These are phyloP conservation scores for Jaminaea rosea DNA, from an alignment of 1,284 basidiomycete species.

Conservation along the genomic window DNA sequence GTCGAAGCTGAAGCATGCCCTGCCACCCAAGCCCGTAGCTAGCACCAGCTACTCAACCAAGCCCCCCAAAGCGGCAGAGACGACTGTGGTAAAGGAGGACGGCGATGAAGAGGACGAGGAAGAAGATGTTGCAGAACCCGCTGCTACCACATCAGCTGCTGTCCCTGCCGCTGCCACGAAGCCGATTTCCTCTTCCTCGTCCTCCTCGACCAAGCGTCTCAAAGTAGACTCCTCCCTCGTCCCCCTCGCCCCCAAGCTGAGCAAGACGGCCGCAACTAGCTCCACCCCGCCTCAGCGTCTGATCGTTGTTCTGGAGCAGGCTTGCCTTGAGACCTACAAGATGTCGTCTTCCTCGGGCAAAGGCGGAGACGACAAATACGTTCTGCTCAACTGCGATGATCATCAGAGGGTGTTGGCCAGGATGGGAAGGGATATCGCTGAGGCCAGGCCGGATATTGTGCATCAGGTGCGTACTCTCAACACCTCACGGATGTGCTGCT, in stretches of 20 bases:
- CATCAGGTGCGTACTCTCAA: slow-evolving; percentile 72
- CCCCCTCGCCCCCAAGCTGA: slow-evolving; percentile 40
- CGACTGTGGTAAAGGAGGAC: not conserved
- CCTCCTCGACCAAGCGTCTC: slow-evolving; percentile 24
- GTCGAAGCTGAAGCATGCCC: slow-evolving; percentile 19
- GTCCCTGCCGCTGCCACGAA: slow-evolving; percentile 12
- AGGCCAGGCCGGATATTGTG: slow-evolving; percentile 94
- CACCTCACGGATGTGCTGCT: not conserved
- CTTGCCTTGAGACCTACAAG: slow-evolving; percentile 90
- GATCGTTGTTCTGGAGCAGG: slow-evolving; percentile 84
- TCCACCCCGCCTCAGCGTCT: slow-evolving; percentile 48
- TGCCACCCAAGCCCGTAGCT: slow-evolving; percentile 34
- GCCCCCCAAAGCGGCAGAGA: not conserved
- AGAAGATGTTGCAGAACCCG: not conserved
- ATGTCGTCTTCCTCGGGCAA: slow-evolving; percentile 55
- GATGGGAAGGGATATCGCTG: slow-evolving; percentile 93
- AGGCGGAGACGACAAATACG: slow-evolving; percentile 69
- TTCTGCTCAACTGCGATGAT: slow-evolving; percentile 94
- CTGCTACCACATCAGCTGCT: slow-evolving; percentile 1
- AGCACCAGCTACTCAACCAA: slow-evolving; percentile 12
- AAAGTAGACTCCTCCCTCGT: slow-evolving; percentile 38
- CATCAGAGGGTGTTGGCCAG: slow-evolving; percentile 97
- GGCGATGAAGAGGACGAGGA: not conserved
- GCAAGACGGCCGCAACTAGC: slow-evolving; percentile 39
- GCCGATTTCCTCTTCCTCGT: slow-evolving; percentile 7